Conservation (phyloP, 164 flowering plant genomes). For the Magnolia changhungtana region DNA sequence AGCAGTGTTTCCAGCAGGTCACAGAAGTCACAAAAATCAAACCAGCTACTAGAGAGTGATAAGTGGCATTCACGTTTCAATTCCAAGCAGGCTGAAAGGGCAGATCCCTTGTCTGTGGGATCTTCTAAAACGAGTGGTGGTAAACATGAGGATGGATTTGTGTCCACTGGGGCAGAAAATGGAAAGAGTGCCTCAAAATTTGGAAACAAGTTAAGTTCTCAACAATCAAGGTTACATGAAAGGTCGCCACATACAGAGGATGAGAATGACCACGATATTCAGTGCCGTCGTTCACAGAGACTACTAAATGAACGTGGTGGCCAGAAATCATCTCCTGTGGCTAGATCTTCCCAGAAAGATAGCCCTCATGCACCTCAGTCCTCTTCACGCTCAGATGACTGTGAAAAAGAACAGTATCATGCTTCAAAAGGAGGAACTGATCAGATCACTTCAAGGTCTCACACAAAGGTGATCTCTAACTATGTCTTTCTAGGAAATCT, state of each 20-base stretch:
- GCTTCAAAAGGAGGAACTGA: constrained; percentile 13
- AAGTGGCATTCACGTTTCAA: constrained; percentile 1
- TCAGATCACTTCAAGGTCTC: constrained; percentile 4
- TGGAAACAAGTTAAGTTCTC: constrained; percentile 22
- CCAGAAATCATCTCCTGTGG: constrained; percentile 12
- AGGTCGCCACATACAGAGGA: constrained; percentile 18
- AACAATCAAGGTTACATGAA: constrained; percentile 19
- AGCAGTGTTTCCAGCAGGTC: not conserved
- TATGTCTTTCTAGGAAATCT: not conserved
- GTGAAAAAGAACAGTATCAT: constrained; percentile 20
- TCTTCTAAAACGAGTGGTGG: not conserved
- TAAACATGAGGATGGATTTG: constrained; percentile 18
- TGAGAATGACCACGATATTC: constrained; percentile 15
- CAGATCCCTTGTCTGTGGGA: not conserved
- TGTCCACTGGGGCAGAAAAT: constrained; percentile 9
- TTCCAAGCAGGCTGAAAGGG: not conserved
- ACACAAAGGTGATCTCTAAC: not conserved
- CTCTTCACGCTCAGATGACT: constrained; percentile 1
- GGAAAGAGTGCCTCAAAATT: constrained; percentile 7
- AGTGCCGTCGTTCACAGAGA: constrained; percentile 7
- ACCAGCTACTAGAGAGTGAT: not conserved
- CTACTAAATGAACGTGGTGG: constrained; percentile 13
- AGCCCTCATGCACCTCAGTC: not conserved
- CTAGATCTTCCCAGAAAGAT: constrained; percentile 6
- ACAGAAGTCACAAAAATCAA: not conserved